Evolutionary conservation across 176 grass and related monocot genomes (phyloP), one percentile per base, ranked within the genome.

Genomic region (Triticum urartu): DNA sequence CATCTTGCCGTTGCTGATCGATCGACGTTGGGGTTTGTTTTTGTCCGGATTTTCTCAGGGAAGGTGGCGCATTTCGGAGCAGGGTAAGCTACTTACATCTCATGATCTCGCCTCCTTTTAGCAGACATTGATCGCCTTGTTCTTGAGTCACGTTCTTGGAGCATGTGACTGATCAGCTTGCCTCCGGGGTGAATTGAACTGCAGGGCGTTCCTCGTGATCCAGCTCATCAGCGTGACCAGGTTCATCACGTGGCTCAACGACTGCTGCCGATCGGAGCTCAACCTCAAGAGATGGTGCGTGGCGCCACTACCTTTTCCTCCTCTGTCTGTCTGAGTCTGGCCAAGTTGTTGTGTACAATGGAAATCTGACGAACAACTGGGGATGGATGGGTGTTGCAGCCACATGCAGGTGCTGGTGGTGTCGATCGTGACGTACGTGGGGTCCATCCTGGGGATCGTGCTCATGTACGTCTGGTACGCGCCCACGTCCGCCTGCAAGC

Each of bases 181-280:
- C n/a, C 5, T 39, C 68, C 38, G 5, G 15, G 21, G 72, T 64
- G 7, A n/a, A 84, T 28, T n/a, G 11, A 82, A 60, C 5, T 75
- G 43, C 87, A 90, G 97, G 78, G 94, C 84, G 42, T 99, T 99
- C 86, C 92, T 99, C 42, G 67, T 99, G 68, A 93, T 97, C 84
- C 97, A 99, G 76, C 89, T 97, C n/a, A 68, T 99, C 80, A 99
- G 97, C 74, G 90, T 99, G 4, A 93, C 92, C 68, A 92, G 90
- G 66, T 97, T 97, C 90, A 93, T 99, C 84, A 90, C 83, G 69
- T 99, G 97, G 97, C 79, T 99, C 47, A 99, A 99, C 75, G 94
- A 99, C 43, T 94, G 92, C 68, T 99, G 94, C 90, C 83, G 58
- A 2, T 87, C 94, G 33, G 90, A 97, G 85, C 81, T 74, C 52